These are phyloP conservation scores for Angomonas deanei DNA, from an alignment of 208 protist species.

Conservation along the genomic window DNA sequence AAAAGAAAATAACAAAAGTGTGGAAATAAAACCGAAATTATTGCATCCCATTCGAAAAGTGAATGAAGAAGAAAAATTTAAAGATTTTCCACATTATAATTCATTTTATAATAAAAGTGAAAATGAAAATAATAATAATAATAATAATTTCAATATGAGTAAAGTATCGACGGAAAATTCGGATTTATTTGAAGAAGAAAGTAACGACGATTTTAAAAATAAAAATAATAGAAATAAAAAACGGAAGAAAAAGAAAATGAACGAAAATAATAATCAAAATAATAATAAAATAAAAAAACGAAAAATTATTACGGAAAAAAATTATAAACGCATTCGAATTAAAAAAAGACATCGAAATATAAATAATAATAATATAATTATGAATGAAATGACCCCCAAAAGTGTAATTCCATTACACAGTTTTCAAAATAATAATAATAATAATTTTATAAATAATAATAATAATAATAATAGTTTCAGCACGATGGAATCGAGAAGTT, in stretches of 20 bases:
- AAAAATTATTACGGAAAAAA: not conserved
- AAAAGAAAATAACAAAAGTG: not conserved
- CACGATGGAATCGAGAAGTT: too few species aligned
- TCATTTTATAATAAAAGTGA: not conserved
- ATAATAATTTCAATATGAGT: not conserved
- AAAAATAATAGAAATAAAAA: not conserved
- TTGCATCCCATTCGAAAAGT: not conserved
- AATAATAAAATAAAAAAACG: not conserved
- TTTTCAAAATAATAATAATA: conserved; percentile 1
- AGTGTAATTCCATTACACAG: too few species aligned
- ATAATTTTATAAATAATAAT: too few species aligned
- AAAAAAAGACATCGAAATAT: not conserved
- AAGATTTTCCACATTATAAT: not conserved
- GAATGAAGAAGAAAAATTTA: not conserved
- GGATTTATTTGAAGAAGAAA: not conserved
- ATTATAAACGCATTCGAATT: not conserved
- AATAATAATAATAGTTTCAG: too few species aligned
- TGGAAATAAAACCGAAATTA: not conserved
- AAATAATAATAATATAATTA: not conserved
- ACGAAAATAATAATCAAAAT: too few species aligned
- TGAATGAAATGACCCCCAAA: too few species aligned
- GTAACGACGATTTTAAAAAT: too few species aligned
- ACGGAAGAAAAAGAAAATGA: not conserved
- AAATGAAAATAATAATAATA: too few species aligned
- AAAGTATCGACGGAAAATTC: not conserved